Conservation (phyloP, 2,329 filamentous ascomycete genomes). For the Epichloe uncinata region DNA sequence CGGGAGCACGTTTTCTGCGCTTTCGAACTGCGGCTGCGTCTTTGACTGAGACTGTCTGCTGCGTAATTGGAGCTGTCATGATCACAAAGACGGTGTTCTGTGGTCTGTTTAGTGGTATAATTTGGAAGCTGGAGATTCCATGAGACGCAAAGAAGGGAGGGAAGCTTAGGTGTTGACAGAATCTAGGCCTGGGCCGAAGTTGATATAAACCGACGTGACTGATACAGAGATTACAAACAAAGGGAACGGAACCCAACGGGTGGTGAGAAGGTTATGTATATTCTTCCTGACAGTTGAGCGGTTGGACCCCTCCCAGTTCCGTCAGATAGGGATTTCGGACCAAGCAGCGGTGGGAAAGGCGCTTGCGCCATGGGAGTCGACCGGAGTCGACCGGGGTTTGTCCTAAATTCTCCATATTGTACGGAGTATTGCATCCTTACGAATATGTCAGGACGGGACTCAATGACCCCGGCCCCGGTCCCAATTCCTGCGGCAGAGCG, state of each 20-base stretch:
- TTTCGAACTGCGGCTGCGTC: slow-evolving; percentile 44
- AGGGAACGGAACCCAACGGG: slow-evolving; percentile 7
- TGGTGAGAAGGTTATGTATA: slow-evolving; percentile 14
- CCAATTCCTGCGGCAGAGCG: not conserved
- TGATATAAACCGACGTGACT: slow-evolving; percentile 1
- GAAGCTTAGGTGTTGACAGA: not conserved
- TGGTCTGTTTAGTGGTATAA: not conserved
- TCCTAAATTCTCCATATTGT: slow-evolving; percentile 6
- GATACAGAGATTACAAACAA: slow-evolving; percentile 4
- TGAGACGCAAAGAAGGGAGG: not conserved
- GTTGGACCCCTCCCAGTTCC: not conserved
- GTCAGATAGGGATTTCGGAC: slow-evolving; percentile 4
- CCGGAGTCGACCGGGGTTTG: slow-evolving; percentile 3
- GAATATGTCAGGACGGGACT: not conserved
- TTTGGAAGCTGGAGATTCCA: not conserved
- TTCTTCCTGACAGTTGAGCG: slow-evolving; percentile 4
- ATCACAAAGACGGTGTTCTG: slow-evolving; percentile 3
- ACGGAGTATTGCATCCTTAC: not conserved
- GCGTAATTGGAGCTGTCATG: slow-evolving; percentile 37
- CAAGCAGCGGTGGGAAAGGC: not conserved
- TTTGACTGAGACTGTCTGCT: slow-evolving; percentile 32
- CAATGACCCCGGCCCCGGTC: not conserved
- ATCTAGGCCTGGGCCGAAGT: not conserved
- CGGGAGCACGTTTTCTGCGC: slow-evolving; percentile 75
- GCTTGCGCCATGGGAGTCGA: slow-evolving; percentile 2